phyloP scores from a whole-genome alignment of 129 eudicot genomes.

The Oenanthe sinensis region DNA sequence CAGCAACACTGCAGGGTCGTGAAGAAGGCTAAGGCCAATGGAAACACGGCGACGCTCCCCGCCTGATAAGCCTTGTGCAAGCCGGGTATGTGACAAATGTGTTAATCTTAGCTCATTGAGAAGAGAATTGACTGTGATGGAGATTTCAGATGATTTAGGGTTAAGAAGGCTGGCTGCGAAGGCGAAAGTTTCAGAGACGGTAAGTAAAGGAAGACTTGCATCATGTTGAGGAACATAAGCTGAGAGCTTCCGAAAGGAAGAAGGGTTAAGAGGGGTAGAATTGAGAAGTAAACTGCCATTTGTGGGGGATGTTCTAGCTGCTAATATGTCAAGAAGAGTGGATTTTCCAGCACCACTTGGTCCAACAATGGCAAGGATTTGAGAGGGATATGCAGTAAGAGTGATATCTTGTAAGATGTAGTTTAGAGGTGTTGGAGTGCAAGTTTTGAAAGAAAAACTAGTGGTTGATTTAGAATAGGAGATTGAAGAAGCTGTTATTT shows the following conservation, averaged over 20 bases:
- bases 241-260: slow-evolving; percentile 64
- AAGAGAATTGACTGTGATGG: slow-evolving; percentile 36
- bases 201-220: slow-evolving; percentile 53
- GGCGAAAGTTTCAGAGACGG: slow-evolving; percentile 75
- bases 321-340: slow-evolving; percentile 84
- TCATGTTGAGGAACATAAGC: slow-evolving; percentile 94
- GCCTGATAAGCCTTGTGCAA: slow-evolving; percentile 55
- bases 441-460: slow-evolving; percentile 38
- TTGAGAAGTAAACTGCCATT: slow-evolving; percentile 65
- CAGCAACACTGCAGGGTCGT: slow-evolving; percentile 75
- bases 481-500: slow-evolving; percentile 61
- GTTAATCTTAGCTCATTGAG: slow-evolving; percentile 55
- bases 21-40: slow-evolving; percentile 76
- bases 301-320: slow-evolving; percentile 68
- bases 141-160: slow-evolving; percentile 32
- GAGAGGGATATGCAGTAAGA: slow-evolving; percentile 68
- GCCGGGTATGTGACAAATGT: slow-evolving; percentile 47
- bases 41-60: slow-evolving; percentile 85
- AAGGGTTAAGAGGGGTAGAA: slow-evolving; percentile 46
- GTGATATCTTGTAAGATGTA: slow-evolving; percentile 64
- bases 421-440: slow-evolving; percentile 46
- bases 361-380: slow-evolving; percentile 93
- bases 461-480: slow-evolving; percentile 49
- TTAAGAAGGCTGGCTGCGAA: slow-evolving; percentile 64
- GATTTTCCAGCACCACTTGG: slow-evolving; percentile 99